phyloP scores from a whole-genome alignment of 306 rosid species.

The Nissolia schottii region DNA sequence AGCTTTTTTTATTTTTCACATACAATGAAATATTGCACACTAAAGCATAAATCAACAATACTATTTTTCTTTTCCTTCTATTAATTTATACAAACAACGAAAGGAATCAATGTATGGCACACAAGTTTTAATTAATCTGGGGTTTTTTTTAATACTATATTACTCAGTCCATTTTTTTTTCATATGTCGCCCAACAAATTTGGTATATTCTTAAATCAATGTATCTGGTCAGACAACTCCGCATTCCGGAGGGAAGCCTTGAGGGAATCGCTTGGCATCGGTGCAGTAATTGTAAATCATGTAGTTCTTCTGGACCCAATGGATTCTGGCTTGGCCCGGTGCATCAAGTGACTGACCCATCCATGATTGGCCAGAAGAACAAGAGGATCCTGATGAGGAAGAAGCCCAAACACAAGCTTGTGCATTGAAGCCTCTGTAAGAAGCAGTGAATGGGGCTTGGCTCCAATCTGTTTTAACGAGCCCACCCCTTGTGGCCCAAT shows the following conservation, averaged over 20 bases:
- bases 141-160: no score
- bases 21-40: not conserved
- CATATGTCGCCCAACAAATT: no score
- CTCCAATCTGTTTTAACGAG: conserved; percentile 62
- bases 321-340: conserved; percentile 30
- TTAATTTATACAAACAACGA: not conserved
- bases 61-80: not conserved
- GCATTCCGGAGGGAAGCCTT: conserved; percentile 39
- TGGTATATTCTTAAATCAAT: no score
- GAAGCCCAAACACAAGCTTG: conserved; percentile 39
- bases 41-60: not conserved
- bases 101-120: not conserved
- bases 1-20: not conserved
- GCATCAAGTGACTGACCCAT: conserved; percentile 28
- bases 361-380: conserved; percentile 26
- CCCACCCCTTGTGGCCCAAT: conserved; percentile 72
- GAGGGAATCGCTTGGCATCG: conserved; percentile 45
- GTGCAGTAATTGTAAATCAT: conserved; percentile 55
- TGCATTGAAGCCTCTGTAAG: conserved; percentile 45
- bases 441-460: conserved; percentile 59
- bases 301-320: conserved; percentile 43
- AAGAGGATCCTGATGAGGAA: conserved; percentile 35
- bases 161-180: no score
- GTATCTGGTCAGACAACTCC: conserved; percentile 10
- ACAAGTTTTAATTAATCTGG: no score